Base-by-base conservation (phyloP, 192 early-diverging fungal genomes). In the Dispira parvispora region DNA sequence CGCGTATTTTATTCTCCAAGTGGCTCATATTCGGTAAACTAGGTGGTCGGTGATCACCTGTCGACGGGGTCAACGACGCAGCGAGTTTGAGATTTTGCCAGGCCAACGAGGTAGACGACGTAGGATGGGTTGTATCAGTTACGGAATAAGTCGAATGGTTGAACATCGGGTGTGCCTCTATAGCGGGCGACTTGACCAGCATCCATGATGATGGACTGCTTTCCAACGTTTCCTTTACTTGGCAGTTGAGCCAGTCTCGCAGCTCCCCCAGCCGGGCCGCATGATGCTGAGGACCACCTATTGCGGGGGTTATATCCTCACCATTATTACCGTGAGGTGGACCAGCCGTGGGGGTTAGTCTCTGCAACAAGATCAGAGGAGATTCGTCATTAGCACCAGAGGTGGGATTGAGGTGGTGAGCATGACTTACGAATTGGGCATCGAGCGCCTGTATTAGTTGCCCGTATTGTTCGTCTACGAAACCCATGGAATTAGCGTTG, bases 381-480 rank as follows among this genome's bases (percentile, higher is more conserved):
- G 47, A 50, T 20, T 16, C 18, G 32, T 38, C 32, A 6, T 38
- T 38, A 50, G 18, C 47, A 20, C 18, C 21, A 8, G 47, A 8
- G 18, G 47, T 50, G 47, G 47, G 18, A 20, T 4, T 23, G 16
- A 50, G 9, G 16, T 20, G 18, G 16, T 50, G 1, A 5, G 47
- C 47, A 23, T 23, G 47, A 23, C 21, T 1, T 16, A 16, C 21
- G 21, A 50, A 50, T 16, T 50, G 47, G 21, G 47, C 47, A 50
- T 50, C 69, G 10, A 76, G 64, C 0, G 69, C 27, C 56, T 61
- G 62, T 18, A 76, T 62, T 32, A 76, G 63, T 9, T 54, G 62
- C 45, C 50, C 52, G 62, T 73, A 76, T 43, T 76, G 74, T 45
- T 76, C 71, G 64, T 70, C 69, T 3, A 71, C 69, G 67, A 76